These are phyloP conservation scores for Scortechinia acanthostroma DNA, from an alignment of 2,329 filamentous ascomycete genomes.

Conservation along the genomic window DNA sequence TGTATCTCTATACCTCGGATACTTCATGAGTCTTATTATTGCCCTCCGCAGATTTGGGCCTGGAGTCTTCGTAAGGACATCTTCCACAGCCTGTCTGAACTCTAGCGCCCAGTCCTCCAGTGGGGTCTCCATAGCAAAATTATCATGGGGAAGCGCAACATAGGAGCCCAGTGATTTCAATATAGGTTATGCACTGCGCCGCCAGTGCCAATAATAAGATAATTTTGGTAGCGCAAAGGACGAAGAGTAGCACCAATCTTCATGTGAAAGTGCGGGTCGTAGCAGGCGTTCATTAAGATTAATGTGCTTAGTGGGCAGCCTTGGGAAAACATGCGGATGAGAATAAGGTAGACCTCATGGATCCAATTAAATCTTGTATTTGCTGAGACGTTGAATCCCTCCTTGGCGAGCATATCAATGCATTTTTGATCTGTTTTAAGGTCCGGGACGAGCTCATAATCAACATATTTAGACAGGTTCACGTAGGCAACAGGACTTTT, in stretches of 20 bases:
- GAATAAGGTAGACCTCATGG: constrained; percentile 63
- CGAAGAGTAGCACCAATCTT: constrained; percentile 48
- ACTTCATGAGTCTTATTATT: constrained; percentile 60
- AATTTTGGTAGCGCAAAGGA: constrained; percentile 40
- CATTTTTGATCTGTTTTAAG: constrained; percentile 39
- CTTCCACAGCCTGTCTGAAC: constrained; percentile 58
- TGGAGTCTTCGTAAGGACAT: constrained; percentile 42
- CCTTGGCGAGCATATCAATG: constrained; percentile 35
- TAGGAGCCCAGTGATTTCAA: constrained; percentile 59
- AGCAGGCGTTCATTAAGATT: constrained; percentile 24
- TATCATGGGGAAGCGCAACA: constrained; percentile 56
- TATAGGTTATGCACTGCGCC: constrained; percentile 68
- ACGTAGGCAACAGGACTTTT: constrained; percentile 61
- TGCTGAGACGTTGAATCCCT: constrained; percentile 42
- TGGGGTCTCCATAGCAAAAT: constrained; percentile 49
- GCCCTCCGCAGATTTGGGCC: constrained; percentile 45
- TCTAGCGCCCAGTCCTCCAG: constrained; percentile 55
- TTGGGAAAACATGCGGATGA: constrained; percentile 63
- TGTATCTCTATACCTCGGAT: constrained; percentile 56
- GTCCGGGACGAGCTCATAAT: constrained; percentile 56
- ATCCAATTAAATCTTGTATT: constrained; percentile 63
- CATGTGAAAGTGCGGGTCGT: constrained; percentile 33
- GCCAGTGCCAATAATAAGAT: constrained; percentile 49
- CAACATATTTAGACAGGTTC: constrained; percentile 53
- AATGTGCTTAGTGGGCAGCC: constrained; percentile 61